phyloP scores from a whole-genome alignment of 345 rosid genomes.

The Firmiana major region DNA sequence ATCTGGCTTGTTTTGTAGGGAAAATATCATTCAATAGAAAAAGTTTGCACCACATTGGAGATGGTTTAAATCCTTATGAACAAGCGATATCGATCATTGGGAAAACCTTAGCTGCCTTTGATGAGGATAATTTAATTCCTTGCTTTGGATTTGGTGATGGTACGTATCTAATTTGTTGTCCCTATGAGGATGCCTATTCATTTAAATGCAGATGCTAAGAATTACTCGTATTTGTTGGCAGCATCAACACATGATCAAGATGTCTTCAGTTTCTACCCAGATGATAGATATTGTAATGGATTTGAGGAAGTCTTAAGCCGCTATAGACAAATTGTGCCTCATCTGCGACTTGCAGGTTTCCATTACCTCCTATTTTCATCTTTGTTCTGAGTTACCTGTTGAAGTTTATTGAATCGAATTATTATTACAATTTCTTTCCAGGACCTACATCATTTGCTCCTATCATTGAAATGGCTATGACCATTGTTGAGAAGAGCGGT shows the following conservation, averaged over 20 bases:
- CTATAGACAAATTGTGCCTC: slow-evolving; percentile 79
- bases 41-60: slow-evolving; percentile 77
- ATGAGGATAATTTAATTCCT: slow-evolving; percentile 92
- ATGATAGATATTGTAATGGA: slow-evolving; percentile 72
- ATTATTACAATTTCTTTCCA: slow-evolving; percentile 23
- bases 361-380: slow-evolving; percentile 4
- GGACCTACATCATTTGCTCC: slow-evolving; percentile 99
- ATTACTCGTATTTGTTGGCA: slow-evolving; percentile 28
- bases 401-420: slow-evolving; percentile 2
- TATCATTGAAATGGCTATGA: slow-evolving; percentile 85
- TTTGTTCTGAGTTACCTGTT: background rate
- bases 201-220: slow-evolving; percentile 12
- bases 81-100: slow-evolving; percentile 92
- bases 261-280: slow-evolving; percentile 74
- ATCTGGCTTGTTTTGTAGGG: slow-evolving; percentile 41
- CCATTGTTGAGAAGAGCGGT: slow-evolving; percentile 83
- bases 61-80: slow-evolving; percentile 74
- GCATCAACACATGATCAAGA: slow-evolving; percentile 97
- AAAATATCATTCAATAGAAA: slow-evolving; percentile 59
- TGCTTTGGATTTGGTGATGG: slow-evolving; percentile 99
- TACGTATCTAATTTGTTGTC: slow-evolving; percentile 20
- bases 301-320: slow-evolving; percentile 83
- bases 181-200: background rate
- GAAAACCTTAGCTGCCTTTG: slow-evolving; percentile 77
- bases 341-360: slow-evolving; percentile 78